These are phyloP conservation scores for Talaromyces marneffei DNA, from an alignment of 2,329 filamentous ascomycete genomes.

Conservation along the genomic window DNA sequence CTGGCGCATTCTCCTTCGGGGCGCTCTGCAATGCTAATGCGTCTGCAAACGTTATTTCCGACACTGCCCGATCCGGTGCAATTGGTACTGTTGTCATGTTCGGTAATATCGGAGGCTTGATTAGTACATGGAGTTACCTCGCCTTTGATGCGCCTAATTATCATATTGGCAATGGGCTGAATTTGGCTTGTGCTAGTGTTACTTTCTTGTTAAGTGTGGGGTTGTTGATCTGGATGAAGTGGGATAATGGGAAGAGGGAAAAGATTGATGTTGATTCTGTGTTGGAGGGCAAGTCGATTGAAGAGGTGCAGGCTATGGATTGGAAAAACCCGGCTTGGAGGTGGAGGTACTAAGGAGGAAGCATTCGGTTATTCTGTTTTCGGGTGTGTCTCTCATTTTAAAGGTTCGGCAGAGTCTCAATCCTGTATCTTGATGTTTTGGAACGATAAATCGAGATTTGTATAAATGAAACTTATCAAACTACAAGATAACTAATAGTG, in stretches of 20 bases:
- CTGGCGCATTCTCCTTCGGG: conserved; percentile 67
- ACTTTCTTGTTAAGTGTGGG: conserved; percentile 49
- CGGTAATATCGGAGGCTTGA: conserved; percentile 65
- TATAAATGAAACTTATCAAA: not conserved
- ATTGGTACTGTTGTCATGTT: conserved; percentile 58
- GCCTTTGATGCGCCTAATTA: conserved; percentile 60
- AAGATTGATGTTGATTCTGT: conserved; percentile 51
- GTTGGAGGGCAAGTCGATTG: conserved; percentile 48
- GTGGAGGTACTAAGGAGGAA: conserved; percentile 43
- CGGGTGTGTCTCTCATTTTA: not conserved
- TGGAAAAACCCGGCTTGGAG: conserved; percentile 62
- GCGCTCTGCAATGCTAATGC: conserved; percentile 62
- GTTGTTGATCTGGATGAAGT: conserved; percentile 56
- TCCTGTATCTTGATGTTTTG: not conserved
- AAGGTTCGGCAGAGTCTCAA: not conserved
- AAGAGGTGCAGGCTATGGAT: conserved; percentile 56
- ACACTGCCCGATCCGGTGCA: conserved; percentile 61
- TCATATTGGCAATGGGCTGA: conserved; percentile 65
- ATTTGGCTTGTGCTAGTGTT: conserved; percentile 56
- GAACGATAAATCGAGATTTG: not conserved
- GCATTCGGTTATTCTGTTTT: not conserved
- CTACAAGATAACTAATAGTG: not conserved
- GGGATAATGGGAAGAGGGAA: conserved; percentile 56
- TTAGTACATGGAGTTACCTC: conserved; percentile 61
- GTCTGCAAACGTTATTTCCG: conserved; percentile 64